A percentile compares a stretch with the other conserved stretches of the same genome.
Evolutionary conservation across 2,329 filamentous ascomycete genomes (phyloP).

Genomic region (Cercospora canescens): DNA sequence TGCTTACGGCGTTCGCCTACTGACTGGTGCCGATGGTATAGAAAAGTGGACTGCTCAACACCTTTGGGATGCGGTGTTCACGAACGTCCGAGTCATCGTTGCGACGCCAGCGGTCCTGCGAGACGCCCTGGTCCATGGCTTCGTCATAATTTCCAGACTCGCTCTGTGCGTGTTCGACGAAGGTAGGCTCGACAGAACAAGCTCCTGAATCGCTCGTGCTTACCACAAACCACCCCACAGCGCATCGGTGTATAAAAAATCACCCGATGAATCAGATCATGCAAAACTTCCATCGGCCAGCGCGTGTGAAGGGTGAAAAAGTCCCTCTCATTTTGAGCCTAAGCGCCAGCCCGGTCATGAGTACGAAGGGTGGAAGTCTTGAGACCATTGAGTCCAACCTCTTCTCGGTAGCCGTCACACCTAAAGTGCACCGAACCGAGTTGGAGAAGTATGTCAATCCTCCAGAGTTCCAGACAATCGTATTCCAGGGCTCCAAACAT

Average conservation of each 20-base stretch:
- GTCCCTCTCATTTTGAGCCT: constrained; percentile 73
- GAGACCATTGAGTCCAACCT: constrained; percentile 67
- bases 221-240: constrained; percentile 43
- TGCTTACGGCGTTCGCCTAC: constrained; percentile 58
- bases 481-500: constrained; percentile 22
- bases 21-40: constrained; percentile 68
- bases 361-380: constrained; percentile 56
- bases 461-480: constrained; percentile 56
- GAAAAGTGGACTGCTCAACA: constrained; percentile 69
- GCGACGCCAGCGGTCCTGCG: constrained; percentile 74
- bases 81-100: constrained; percentile 68
- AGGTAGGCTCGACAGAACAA: constrained; percentile 49
- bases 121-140: constrained; percentile 73
- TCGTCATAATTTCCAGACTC: constrained; percentile 64
- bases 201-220: neutral
- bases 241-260: constrained; percentile 70
- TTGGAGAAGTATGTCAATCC: constrained; percentile 67
- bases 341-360: constrained; percentile 75
- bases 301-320: constrained; percentile 33
- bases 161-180: constrained; percentile 80
- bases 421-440: constrained; percentile 67
- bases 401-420: constrained; percentile 68
- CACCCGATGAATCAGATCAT: constrained; percentile 71
- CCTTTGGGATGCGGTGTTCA: constrained; percentile 67
- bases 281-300: constrained; percentile 65